Evolutionary conservation across 2,329 filamentous ascomycete genomes (phyloP), one percentile per base, ranked within the genome.

Genomic region (Paramyrothecium sp.): DNA sequence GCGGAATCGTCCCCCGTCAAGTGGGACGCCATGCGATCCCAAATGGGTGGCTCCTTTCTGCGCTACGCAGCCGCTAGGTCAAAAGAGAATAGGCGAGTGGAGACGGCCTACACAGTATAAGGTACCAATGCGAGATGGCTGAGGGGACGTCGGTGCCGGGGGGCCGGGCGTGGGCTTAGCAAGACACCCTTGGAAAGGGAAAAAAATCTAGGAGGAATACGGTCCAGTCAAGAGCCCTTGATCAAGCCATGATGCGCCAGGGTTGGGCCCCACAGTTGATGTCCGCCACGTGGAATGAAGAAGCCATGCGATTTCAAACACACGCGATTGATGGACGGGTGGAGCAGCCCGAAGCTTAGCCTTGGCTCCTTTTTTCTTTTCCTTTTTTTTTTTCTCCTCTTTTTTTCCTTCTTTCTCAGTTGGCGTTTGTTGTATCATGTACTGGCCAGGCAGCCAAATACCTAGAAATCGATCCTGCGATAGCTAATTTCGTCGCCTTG

Each of bases 351-450:
- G 22, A 44, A 33, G 23, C 20, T 38, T 44, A 44, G 38, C 51
- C 51, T 53, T 38, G 51, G 8, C 33, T 52, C 51, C 51, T 16
- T 19, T 26, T 38, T 52, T 55, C 51, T 56, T 30, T 54, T 47
- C 34, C 47, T 54, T 47, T 30, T 51, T 48, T 53, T 59, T 48
- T 48, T 53, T 59, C 38, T 49, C 33, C 19, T 17, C 20, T 51
- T 41, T 33, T 41, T 52, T 26, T 48, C 52, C 46, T 48, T 21
- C 41, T n/a, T 41, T 47, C 7, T 49, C 26, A 22, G 21, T 54
- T 48, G 26, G 33, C 38, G 13, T 19, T 19, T 44, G n/a, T 38
- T 16, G 26, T 10, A 30, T 30, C 26, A 10, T 30, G 26, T 10
- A 30, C 26, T 5, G 41, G 4, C 4, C 13, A 46, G 5, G 41